Evolutionary conservation across 345 rosid genomes (phyloP).

Genomic region (Eucalyptus microcorys): DNA sequence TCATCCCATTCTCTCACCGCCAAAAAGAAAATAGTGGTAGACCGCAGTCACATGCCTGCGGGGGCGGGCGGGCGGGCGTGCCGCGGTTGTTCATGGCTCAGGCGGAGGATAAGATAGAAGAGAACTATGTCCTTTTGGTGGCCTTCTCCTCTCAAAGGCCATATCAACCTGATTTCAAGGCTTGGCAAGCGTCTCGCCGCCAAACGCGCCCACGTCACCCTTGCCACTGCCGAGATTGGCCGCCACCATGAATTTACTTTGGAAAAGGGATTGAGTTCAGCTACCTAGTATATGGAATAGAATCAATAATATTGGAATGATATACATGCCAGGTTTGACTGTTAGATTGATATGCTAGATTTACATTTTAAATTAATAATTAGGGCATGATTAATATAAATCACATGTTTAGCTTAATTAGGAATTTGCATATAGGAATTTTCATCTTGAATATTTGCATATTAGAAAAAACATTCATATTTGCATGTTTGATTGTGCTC

Average conservation of each 20-base stretch:
- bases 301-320: too few relatives aligned
- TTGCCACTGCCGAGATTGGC: too few relatives aligned
- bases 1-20: too few relatives aligned
- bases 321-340: too few relatives aligned
- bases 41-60: too few relatives aligned
- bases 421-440: neutral
- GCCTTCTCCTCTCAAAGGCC: slow-evolving; percentile 21
- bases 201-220: too few relatives aligned
- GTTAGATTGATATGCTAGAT: neutral
- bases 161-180: slow-evolving; percentile 13
- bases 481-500: neutral
- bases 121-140: slow-evolving; percentile 9
- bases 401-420: neutral
- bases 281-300: too few relatives aligned
- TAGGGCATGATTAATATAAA: neutral
- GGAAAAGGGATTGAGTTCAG: too few relatives aligned
- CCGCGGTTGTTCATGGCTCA: neutral
- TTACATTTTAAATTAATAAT: neutral
- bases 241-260: too few relatives aligned
- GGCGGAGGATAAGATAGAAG: neutral
- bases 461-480: neutral
- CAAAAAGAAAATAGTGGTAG: too few relatives aligned
- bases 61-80: too few relatives aligned
- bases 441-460: neutral
- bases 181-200: too few relatives aligned